Conservation (phyloP, 2,329 filamentous ascomycete genomes). For the Neopestalotiopsis rosae region DNA sequence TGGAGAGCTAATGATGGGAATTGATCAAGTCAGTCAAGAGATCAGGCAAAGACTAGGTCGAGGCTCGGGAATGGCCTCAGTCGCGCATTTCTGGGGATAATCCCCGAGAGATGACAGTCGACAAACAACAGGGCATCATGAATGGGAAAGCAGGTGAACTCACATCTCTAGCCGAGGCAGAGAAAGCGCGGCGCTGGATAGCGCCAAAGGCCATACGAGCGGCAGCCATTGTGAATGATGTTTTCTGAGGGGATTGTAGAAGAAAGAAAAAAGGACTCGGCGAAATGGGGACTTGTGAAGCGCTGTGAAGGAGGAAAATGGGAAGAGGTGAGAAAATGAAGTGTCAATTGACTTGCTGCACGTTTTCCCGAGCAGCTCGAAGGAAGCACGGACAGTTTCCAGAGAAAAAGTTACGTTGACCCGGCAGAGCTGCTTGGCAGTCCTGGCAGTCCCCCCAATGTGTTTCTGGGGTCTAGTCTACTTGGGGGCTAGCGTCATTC, state of each 20-base stretch:
- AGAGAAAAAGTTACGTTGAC: conserved; percentile 13
- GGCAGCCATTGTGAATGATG: conserved; percentile 32
- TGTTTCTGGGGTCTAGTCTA: not conserved
- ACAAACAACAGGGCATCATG: no score
- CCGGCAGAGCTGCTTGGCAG: conserved; percentile 5
- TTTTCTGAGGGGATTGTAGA: not conserved
- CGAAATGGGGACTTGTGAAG: conserved; percentile 3
- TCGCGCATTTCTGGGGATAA: not conserved
- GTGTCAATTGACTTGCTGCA: conserved; percentile 6
- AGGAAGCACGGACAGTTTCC: conserved; percentile 6
- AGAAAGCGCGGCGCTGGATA: conserved; percentile 80
- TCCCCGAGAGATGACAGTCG: not conserved
- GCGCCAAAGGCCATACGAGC: conserved; percentile 38
- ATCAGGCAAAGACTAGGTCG: not conserved
- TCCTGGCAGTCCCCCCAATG: not conserved
- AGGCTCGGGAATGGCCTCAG: conserved; percentile 15
- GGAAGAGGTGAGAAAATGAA: not conserved
- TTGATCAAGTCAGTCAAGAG: conserved; percentile 23
- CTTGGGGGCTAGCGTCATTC: not conserved
- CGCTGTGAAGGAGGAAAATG: conserved; percentile 1
- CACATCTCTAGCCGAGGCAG: conserved; percentile 79
- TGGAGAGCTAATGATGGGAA: conserved; percentile 74
- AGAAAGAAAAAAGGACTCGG: not conserved
- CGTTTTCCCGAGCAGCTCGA: not conserved
- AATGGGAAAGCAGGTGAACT: conserved; percentile 32